Percentiles rank a stretch among this genome's conserved stretches.
These are phyloP conservation scores for Taphrina flavorubra DNA, from an alignment of 1,139 yeast genomes.

Conservation along the genomic window DNA sequence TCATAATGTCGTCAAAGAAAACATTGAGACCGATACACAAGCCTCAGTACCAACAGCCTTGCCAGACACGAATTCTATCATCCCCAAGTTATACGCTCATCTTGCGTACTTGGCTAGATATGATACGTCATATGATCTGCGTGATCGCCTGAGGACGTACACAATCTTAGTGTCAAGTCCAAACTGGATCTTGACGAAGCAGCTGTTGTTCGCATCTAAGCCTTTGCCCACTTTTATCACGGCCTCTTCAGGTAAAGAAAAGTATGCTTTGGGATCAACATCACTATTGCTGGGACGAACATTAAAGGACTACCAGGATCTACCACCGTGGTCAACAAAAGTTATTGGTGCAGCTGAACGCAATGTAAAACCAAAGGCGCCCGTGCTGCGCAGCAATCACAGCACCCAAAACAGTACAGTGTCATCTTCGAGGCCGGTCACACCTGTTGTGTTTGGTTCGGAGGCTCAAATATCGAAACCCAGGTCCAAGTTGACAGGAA, in stretches of 20 bases:
- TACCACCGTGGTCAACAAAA: constrained; percentile 43
- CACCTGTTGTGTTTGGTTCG: constrained; percentile 26
- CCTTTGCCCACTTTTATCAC: constrained; percentile 59
- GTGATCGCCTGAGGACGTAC: constrained; percentile 84
- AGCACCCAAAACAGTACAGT: constrained; percentile 28
- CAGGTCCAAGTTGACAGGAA: constrained; percentile 42
- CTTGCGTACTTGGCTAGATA: constrained; percentile 70
- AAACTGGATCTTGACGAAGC: constrained; percentile 59
- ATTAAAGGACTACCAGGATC: constrained; percentile 48
- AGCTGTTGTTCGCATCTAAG: constrained; percentile 78
- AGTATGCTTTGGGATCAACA: constrained; percentile 50
- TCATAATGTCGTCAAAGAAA: constrained; percentile 31
- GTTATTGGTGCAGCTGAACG: constrained; percentile 47
- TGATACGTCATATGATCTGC: constrained; percentile 75
- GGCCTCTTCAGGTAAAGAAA: constrained; percentile 43
- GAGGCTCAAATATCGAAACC: constrained; percentile 41
- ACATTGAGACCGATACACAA: constrained; percentile 44
- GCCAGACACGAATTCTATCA: constrained; percentile 50
- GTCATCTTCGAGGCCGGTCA: constrained; percentile 22
- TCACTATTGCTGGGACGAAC: constrained; percentile 52
- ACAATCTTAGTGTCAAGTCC: constrained; percentile 57
- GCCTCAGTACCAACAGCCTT: constrained; percentile 44
- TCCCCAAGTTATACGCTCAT: constrained; percentile 60
- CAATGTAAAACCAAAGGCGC: constrained; percentile 30
- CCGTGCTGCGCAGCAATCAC: constrained; percentile 26